phyloP scores from a whole-genome alignment of 2,329 filamentous ascomycete species.

The Cucurbitaria berberidis region DNA sequence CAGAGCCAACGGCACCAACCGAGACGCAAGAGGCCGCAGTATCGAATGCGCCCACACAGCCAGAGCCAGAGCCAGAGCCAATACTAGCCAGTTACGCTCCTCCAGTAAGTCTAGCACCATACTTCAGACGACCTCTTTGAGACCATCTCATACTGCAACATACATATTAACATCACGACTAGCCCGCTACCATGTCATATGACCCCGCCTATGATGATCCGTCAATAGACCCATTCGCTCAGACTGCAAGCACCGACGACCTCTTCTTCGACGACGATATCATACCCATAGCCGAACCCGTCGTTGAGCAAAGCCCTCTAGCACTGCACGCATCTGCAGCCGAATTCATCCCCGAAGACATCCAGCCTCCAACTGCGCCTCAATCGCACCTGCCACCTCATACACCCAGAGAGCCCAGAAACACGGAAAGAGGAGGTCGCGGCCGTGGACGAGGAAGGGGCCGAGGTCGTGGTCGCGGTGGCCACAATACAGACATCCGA shows the following conservation, averaged over 20 bases:
- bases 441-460: conserved; percentile 35
- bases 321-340: conserved; percentile 26
- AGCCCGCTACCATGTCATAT: conserved; percentile 30
- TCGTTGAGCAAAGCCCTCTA: conserved; percentile 42
- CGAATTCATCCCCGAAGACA: conserved; percentile 27
- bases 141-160: background rate
- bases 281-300: conserved; percentile 53
- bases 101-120: conserved; percentile 7
- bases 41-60: conserved; percentile 1
- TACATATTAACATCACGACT: conserved; percentile 4
- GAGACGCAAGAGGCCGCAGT: conserved; percentile 5
- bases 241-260: conserved; percentile 58
- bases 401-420: conserved; percentile 35
- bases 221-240: conserved; percentile 55
- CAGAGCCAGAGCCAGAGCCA: conserved; percentile 18
- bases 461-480: conserved; percentile 30
- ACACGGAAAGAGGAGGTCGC: conserved; percentile 36
- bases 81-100: conserved; percentile 16
- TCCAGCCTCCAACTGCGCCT: conserved; percentile 22
- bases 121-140: no score
- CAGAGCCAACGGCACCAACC: conserved; percentile 6
- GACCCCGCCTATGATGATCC: conserved; percentile 38
- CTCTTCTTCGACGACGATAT: conserved; percentile 61
- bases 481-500: conserved; percentile 19
- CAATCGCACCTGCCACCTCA: conserved; percentile 30